phyloP scores from a whole-genome alignment of 2,329 filamentous ascomycete species.

The Alternaria consortialis region DNA sequence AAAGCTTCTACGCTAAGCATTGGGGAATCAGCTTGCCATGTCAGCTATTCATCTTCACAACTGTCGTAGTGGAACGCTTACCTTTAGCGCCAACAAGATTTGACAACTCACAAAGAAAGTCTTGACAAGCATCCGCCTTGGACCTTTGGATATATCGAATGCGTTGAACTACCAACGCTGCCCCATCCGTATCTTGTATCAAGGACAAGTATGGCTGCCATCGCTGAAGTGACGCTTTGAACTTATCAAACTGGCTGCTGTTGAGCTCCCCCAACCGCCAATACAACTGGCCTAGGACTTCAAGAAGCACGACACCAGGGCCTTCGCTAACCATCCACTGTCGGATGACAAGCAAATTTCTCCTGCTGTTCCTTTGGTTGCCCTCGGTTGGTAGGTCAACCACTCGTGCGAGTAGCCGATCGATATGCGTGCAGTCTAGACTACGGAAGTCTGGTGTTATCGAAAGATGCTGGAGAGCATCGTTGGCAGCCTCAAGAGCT shows the following conservation, averaged over 20 bases:
- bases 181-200: constrained; percentile 34
- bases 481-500: constrained; percentile 44
- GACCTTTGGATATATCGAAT: constrained; percentile 44
- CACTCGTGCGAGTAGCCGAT: constrained; percentile 44
- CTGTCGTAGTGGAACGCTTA: constrained; percentile 11
- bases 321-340: constrained; percentile 49
- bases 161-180: constrained; percentile 44
- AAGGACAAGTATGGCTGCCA: constrained; percentile 40
- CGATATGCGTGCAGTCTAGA: constrained; percentile 48
- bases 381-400: constrained; percentile 48
- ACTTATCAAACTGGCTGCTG: constrained; percentile 49
- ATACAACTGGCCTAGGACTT: constrained; percentile 48
- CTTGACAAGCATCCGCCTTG: constrained; percentile 47
- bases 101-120: constrained; percentile 47
- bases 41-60: constrained; percentile 16
- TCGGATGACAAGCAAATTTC: constrained; percentile 45
- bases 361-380: constrained; percentile 47
- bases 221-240: constrained; percentile 41
- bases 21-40: constrained; percentile 35
- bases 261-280: constrained; percentile 49
- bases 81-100: constrained; percentile 42
- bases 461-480: constrained; percentile 48
- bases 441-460: constrained; percentile 42
- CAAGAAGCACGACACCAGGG: constrained; percentile 43
- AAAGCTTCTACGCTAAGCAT: constrained; percentile 36